These are phyloP conservation scores for Dioscorea alata DNA, from an alignment of 106 monocot species.

Conservation along the genomic window DNA sequence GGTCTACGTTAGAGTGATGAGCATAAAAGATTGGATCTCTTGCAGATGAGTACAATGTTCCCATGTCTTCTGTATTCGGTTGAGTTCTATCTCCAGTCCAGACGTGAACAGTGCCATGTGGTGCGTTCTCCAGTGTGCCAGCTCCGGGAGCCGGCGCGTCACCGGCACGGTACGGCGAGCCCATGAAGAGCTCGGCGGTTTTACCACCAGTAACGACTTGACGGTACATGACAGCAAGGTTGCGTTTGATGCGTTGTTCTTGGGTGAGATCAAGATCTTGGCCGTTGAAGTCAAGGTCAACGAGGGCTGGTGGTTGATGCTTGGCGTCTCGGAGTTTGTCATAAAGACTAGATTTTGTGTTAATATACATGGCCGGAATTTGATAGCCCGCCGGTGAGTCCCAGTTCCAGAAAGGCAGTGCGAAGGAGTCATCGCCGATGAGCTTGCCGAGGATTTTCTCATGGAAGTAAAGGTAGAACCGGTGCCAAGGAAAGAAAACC, in stretches of 20 bases:
- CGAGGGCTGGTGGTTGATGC: neutral
- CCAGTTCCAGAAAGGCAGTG: conserved; percentile 41
- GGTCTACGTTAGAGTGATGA: conserved; percentile 1
- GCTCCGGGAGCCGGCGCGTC: neutral
- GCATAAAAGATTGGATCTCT: conserved; percentile 1
- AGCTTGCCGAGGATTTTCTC: conserved; percentile 33
- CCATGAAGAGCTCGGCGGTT: neutral
- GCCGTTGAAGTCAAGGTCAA: neutral
- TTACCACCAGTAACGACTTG: neutral
- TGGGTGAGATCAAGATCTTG: neutral
- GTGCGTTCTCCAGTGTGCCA: neutral
- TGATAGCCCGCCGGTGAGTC: conserved; percentile 25
- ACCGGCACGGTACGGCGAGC: neutral
- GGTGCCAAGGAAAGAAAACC: conserved; percentile 40
- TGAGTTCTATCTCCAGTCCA: conserved; percentile 1
- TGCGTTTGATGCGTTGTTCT: neutral
- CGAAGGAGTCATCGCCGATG: conserved; percentile 34
- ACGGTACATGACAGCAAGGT: neutral
- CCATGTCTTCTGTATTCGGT: neutral
- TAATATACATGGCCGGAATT: conserved; percentile 15
- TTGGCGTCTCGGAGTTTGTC: neutral
- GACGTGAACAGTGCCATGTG: neutral
- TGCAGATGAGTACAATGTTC: neutral
- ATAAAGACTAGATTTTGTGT: neutral
- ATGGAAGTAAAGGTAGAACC: conserved; percentile 36